A percentile compares a stretch with the other conserved stretches of the same genome.
phyloP scores from a whole-genome alignment of 306 rosid species.

The Citrullus mucosospermus region DNA sequence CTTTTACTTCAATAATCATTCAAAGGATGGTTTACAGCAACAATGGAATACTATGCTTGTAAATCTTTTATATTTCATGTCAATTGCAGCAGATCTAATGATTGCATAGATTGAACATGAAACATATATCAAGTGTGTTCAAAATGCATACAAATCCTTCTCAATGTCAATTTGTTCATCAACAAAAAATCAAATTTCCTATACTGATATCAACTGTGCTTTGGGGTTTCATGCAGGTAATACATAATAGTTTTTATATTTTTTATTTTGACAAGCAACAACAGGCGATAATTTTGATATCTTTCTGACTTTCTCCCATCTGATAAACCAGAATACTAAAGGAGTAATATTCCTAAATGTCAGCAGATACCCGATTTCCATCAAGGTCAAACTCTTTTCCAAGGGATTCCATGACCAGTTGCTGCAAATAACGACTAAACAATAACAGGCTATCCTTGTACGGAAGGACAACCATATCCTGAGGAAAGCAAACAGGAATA shows the following conservation, averaged over 20 bases:
- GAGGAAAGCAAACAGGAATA: slow-evolving; percentile 4
- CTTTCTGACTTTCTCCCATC: neutral
- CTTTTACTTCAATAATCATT: neutral
- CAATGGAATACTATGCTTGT: neutral
- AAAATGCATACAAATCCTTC: neutral
- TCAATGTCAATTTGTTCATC: neutral
- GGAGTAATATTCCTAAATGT: neutral
- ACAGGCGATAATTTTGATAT: neutral
- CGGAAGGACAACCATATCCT: slow-evolving; percentile 99
- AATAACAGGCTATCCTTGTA: slow-evolving; percentile 85
- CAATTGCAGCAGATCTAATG: neutral
- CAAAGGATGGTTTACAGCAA: neutral
- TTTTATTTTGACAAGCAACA: too few species aligned
- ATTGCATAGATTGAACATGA: neutral
- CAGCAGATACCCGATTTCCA: slow-evolving; percentile 71
- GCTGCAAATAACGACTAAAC: slow-evolving; percentile 94
- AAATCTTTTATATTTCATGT: neutral
- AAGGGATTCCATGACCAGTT: slow-evolving; percentile 95
- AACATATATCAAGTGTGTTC: neutral
- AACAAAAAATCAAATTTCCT: neutral
- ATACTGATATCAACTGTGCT: neutral
- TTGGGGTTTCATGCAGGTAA: neutral
- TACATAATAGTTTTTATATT: neutral
- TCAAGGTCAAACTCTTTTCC: slow-evolving; percentile 99
- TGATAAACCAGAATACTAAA: slow-evolving; percentile 3